These are phyloP conservation scores for Apiotrichum laibachii DNA, from an alignment of 1,284 basidiomycete genomes.

Conservation along the genomic window DNA sequence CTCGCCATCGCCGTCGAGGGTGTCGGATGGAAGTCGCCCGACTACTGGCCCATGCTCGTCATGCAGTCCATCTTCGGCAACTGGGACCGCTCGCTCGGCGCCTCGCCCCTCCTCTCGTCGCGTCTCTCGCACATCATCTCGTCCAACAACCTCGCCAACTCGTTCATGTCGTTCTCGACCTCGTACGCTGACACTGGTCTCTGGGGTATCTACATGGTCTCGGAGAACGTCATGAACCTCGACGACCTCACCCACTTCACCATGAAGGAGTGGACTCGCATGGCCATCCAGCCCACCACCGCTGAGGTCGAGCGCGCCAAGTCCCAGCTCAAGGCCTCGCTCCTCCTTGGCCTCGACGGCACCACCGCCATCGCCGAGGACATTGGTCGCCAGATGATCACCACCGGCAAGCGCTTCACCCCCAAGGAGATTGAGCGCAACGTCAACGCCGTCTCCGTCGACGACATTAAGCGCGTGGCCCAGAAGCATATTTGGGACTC, in stretches of 20 bases:
- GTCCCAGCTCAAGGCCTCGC: slow-evolving; percentile 92
- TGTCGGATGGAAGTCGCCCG: slow-evolving; percentile 94
- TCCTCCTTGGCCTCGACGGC: slow-evolving; percentile 88
- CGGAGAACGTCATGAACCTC: slow-evolving; percentile 87
- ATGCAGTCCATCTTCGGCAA: slow-evolving; percentile 98
- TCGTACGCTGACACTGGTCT: slow-evolving; percentile 99
- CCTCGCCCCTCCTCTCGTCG: slow-evolving; percentile 83
- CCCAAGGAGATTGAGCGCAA: slow-evolving; percentile 92
- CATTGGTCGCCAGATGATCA: slow-evolving; percentile 94
- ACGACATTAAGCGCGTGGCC: slow-evolving; percentile 92
- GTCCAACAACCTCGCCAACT: slow-evolving; percentile 94
- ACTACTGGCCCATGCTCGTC: slow-evolving; percentile 99
- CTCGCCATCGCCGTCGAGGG: slow-evolving; percentile 97
- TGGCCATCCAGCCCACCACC: slow-evolving; percentile 80
- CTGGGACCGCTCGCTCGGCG: slow-evolving; percentile 97
- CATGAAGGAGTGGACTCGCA: slow-evolving; percentile 93
- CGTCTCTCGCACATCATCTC: slow-evolving; percentile 89
- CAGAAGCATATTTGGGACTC: slow-evolving; percentile 91
- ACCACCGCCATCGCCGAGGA: slow-evolving; percentile 97
- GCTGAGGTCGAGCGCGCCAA: slow-evolving; percentile 95
- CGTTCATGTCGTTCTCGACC: slow-evolving; percentile 99
- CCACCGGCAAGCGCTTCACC: slow-evolving; percentile 82
- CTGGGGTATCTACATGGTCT: slow-evolving; percentile 97
- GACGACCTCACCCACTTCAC: slow-evolving; percentile 96
- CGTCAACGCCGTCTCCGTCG: slow-evolving; percentile 79